A percentile compares a stretch with the other conserved stretches of the same genome.
phyloP scores from a whole-genome alignment of 257 asterid species.

The Lithospermum erythrorhizon region DNA sequence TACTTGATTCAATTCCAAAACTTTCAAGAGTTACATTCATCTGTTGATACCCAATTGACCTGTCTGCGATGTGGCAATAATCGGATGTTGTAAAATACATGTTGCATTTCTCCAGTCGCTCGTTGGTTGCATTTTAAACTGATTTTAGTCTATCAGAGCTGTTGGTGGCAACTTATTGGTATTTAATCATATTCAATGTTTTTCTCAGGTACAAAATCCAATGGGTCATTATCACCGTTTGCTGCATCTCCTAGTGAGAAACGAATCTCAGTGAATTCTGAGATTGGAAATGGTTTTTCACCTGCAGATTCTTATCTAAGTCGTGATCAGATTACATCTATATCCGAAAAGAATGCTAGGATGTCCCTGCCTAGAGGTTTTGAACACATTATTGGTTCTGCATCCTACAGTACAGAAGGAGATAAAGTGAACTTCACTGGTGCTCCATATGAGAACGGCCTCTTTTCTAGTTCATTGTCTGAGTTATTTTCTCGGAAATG shows the following conservation, averaged over 20 bases:
- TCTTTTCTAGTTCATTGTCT: conserved; percentile 89
- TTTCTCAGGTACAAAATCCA: conserved; percentile 49
- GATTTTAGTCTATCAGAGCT: background rate
- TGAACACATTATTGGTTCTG: conserved; percentile 46
- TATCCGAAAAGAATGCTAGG: conserved; percentile 45
- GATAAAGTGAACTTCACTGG: conserved; percentile 50
- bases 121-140: background rate
- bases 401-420: conserved; percentile 49
- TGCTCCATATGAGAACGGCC: conserved; percentile 68
- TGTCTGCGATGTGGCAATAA: too few relatives aligned
- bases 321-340: conserved; percentile 46
- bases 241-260: conserved; percentile 51
- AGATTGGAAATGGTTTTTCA: conserved; percentile 38
- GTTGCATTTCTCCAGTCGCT: background rate
- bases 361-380: conserved; percentile 67
- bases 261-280: conserved; percentile 43
- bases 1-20: too few relatives aligned
- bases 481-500: conserved; percentile 71
- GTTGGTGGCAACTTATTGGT: conserved; percentile 1
- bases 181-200: conserved; percentile 3
- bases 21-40: too few relatives aligned
- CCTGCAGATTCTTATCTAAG: conserved; percentile 45
- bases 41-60: too few relatives aligned
- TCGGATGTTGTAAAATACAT: background rate
- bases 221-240: conserved; percentile 33